These are phyloP conservation scores for Tricholoma furcatifolium DNA, from an alignment of 768 basidiomycete genomes.

Conservation along the genomic window DNA sequence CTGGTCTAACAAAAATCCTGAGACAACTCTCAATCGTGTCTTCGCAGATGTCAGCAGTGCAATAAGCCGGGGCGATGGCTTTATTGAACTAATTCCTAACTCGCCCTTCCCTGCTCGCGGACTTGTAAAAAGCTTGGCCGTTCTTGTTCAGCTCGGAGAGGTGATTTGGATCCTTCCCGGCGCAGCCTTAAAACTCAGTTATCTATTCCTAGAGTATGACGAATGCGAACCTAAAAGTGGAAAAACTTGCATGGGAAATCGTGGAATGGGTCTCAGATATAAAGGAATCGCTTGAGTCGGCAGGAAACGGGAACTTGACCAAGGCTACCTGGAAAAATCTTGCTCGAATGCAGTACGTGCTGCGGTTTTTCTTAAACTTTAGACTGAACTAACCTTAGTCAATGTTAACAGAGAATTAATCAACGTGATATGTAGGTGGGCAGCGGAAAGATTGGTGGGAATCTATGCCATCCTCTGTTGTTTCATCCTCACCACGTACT, in stretches of 20 bases:
- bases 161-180: not conserved
- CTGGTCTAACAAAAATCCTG: slow-evolving; percentile 9
- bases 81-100: slow-evolving; percentile 7
- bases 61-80: slow-evolving; percentile 3
- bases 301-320: slow-evolving; percentile 7
- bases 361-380: not conserved
- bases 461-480: not conserved
- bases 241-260: slow-evolving; percentile 12
- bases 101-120: slow-evolving; percentile 13
- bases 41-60: slow-evolving; percentile 4
- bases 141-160: slow-evolving; percentile 11
- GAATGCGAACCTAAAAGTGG: slow-evolving; percentile 5
- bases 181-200: too few species aligned
- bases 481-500: not conserved
- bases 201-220: not conserved
- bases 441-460: slow-evolving; percentile 6
- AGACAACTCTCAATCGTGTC: slow-evolving; percentile 6
- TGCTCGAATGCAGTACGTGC: slow-evolving; percentile 10
- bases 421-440: slow-evolving; percentile 17
- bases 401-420: slow-evolving; percentile 5
- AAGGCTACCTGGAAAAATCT: slow-evolving; percentile 12
- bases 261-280: slow-evolving; percentile 11
- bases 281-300: slow-evolving; percentile 3
- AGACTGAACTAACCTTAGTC: not conserved
- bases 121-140: slow-evolving; percentile 4